Conservation (phyloP, 1,284 basidiomycete genomes). For the Cryptococcus floricola region DNA sequence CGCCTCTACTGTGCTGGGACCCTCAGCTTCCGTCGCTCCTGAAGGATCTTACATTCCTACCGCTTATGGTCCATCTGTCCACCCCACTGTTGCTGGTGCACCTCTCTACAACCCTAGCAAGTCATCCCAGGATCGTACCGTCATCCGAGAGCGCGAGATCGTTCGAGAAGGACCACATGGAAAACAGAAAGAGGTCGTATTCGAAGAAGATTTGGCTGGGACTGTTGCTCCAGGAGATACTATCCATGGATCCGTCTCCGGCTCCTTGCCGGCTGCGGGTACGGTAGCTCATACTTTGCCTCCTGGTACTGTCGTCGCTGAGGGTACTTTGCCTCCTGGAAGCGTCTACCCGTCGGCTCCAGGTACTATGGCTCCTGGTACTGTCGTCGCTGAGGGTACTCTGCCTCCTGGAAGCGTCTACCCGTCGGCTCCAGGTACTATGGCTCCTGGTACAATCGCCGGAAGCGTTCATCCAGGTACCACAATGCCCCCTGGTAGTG, state of each 20-base stretch:
- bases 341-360: neutral
- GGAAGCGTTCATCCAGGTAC: neutral
- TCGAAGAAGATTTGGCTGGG: constrained; percentile 17
- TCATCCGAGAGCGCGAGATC: constrained; percentile 33
- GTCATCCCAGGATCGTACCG: constrained; percentile 22
- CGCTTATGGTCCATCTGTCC: constrained; percentile 1
- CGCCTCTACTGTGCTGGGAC: neutral
- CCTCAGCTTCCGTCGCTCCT: neutral
- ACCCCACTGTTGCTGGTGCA: constrained; percentile 1
- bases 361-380: too few species aligned
- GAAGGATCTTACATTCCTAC: constrained; percentile 2
- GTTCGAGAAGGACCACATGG: constrained; percentile 26
- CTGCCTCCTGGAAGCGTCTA: neutral
- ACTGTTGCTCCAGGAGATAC: too few species aligned
- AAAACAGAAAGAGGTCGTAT: constrained; percentile 23
- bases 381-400: neutral
- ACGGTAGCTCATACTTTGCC: neutral
- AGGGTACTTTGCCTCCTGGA: neutral
- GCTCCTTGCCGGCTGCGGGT: neutral
- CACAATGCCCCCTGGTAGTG: neutral
- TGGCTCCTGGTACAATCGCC: neutral
- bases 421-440: neutral
- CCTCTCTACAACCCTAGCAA: constrained; percentile 11
- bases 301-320: neutral
- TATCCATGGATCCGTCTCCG: neutral